A percentile compares a stretch with the other conserved stretches of the same genome.
phyloP scores from a whole-genome alignment of 1,284 basidiomycete species.

The Earliella scabrosa region DNA sequence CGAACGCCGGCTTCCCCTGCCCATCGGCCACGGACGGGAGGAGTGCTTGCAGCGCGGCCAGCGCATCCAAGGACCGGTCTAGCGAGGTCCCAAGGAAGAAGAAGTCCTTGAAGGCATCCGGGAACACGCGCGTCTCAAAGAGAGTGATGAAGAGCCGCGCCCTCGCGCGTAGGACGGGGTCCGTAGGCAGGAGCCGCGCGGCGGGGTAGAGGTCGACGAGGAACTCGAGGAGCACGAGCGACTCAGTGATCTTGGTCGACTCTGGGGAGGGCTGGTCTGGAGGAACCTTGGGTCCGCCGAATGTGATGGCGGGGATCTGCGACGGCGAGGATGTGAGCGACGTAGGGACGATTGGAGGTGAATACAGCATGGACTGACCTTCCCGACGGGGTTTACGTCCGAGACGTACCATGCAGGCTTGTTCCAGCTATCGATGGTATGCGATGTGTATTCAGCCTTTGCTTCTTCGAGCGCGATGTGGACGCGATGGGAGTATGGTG shows the following conservation, averaged over 20 bases:
- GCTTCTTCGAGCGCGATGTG: conserved; percentile 58
- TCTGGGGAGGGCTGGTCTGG: conserved; percentile 59
- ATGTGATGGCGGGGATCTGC: conserved; percentile 56
- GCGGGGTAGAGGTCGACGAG: conserved; percentile 57
- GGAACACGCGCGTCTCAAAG: conserved; percentile 46
- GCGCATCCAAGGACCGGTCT: conserved; percentile 40
- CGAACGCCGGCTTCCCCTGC: conserved; percentile 27
- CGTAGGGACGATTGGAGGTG: background rate
- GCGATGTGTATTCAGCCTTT: conserved; percentile 50
- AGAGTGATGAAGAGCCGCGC: conserved; percentile 65
- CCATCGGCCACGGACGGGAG: conserved; percentile 34
- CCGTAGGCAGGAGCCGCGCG: conserved; percentile 50
- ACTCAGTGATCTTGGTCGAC: conserved; percentile 63
- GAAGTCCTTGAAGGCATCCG: conserved; percentile 34
- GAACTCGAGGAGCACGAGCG: conserved; percentile 65
- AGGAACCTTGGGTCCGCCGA: conserved; percentile 57
- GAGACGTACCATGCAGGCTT: conserved; percentile 70
- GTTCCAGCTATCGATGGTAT: conserved; percentile 59
- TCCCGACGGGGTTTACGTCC: conserved; percentile 64
- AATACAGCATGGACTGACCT: conserved; percentile 42
- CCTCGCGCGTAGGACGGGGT: conserved; percentile 58
- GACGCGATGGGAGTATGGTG: conserved; percentile 2
- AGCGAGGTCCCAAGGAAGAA: conserved; percentile 41
- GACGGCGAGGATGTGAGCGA: background rate
- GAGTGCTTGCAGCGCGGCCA: conserved; percentile 38